Evolutionary conservation across 2,329 filamentous ascomycete genomes (phyloP).

Genomic region (Beauveria asiatica): DNA sequence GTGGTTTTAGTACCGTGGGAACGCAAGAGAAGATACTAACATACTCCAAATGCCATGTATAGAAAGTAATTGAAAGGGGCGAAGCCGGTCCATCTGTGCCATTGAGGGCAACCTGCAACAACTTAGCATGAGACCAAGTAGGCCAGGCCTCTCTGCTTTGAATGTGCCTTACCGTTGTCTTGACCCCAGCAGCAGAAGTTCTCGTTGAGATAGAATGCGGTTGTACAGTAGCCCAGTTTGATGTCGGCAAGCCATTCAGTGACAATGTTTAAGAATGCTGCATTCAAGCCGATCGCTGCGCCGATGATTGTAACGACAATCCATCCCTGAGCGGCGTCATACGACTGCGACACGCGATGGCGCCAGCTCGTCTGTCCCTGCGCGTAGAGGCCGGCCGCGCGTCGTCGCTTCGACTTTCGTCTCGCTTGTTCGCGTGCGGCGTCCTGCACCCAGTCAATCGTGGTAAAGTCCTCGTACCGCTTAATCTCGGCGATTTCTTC

Average conservation of each 20-base stretch:
- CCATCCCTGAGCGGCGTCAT: conserved; percentile 96
- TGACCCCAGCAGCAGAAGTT: conserved; percentile 97
- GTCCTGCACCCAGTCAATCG: conserved; percentile 98
- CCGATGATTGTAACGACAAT: conserved; percentile 93
- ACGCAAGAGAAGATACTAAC: conserved; percentile 15
- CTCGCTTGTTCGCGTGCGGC: conserved; percentile 82
- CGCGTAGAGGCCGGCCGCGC: conserved; percentile 64
- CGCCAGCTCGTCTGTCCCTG: conserved; percentile 66
- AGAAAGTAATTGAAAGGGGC: conserved; percentile 73
- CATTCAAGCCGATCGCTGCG: conserved; percentile 85
- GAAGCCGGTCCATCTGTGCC: conserved; percentile 81
- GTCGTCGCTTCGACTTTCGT: conserved; percentile 65
- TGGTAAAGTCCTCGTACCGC: conserved; percentile 97
- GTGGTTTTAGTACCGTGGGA: not conserved
- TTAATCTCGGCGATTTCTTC: conserved; percentile 98
- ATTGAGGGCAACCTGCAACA: conserved; percentile 66
- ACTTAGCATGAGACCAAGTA: conserved; percentile 15
- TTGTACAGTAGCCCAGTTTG: conserved; percentile 92
- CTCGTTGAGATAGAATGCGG: conserved; percentile 94
- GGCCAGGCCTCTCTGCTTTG: not conserved
- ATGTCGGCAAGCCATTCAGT: conserved; percentile 96
- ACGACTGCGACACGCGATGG: conserved; percentile 72
- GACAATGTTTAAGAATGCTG: conserved; percentile 86
- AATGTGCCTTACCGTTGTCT: conserved; percentile 54
- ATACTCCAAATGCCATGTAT: conserved; percentile 77